phyloP scores from a whole-genome alignment of 2,329 filamentous ascomycete genomes.

The Rutstroemia sp. region DNA sequence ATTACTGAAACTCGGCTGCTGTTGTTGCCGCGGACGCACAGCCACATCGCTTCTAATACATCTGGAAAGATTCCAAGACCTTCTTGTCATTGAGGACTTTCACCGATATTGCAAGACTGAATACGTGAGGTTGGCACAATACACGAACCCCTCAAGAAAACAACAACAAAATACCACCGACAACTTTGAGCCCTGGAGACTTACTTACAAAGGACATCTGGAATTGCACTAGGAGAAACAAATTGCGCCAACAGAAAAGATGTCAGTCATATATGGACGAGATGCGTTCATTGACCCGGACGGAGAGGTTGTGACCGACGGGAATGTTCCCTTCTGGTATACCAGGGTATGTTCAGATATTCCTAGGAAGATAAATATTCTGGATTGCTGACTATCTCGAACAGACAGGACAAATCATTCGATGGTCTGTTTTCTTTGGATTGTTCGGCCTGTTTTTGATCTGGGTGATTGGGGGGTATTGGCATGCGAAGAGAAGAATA shows the following conservation, averaged over 20 bases:
- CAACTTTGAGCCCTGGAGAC: no score
- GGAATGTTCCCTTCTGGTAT: slow-evolving; percentile 32
- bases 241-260: not conserved
- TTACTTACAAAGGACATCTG: not conserved
- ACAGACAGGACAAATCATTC: slow-evolving; percentile 39
- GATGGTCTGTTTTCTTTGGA: slow-evolving; percentile 62
- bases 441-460: slow-evolving; percentile 50
- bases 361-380: not conserved
- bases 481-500: slow-evolving; percentile 62
- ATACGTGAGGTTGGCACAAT: not conserved
- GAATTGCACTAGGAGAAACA: not conserved
- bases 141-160: not conserved
- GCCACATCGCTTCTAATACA: not conserved
- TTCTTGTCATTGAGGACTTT: not conserved
- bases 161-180: not conserved
- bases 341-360: slow-evolving; percentile 29
- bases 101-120: no score
- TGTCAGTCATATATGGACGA: not conserved
- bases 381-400: slow-evolving; percentile 21
- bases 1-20: not conserved
- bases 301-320: not conserved
- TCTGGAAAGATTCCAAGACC: not conserved
- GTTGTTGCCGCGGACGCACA: not conserved
- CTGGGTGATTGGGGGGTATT: slow-evolving; percentile 61
- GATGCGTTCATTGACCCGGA: not conserved